Evolutionary conservation across 306 rosid species (phyloP), one percentile per base, ranked within the genome.

Genomic region (Phaseolus lunatus): DNA sequence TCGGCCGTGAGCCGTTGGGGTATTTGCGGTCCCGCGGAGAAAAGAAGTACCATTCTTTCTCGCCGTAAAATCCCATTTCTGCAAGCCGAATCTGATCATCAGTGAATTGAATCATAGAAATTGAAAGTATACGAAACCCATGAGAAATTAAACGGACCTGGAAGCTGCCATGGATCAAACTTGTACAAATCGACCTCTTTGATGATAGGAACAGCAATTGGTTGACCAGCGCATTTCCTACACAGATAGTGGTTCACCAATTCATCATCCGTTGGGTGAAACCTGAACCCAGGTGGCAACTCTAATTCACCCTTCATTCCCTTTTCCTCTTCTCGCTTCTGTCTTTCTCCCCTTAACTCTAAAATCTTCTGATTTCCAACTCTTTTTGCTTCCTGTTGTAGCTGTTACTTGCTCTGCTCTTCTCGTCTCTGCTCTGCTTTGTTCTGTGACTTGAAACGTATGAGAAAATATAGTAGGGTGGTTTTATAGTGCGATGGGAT

Each of bases 21-120:
- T 95, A 95, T 58, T 95, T 95, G 26, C 97, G 52, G 45, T 95
- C 99, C 70, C 99, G 77, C 0, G 99, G 99, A 14, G 99, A 89
- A 74, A 95, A 95, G 73, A 95, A 95, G 63, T 95, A 95, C 99
- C 99, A 95, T 49, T 95, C 99, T 48, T 95, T 95, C 65, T 95
- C 99, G 7, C 99, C 93, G 56, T 81, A 88, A 1, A 87, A 68
- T 2, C 96, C 91, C 87, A 87, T 45, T 33, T 87, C 97, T 95
- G 86, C 53, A 53, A 39, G 44, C 10, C 26, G n/a, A 31, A 58
- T 2, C 24, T 1, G 3, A 31, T 12, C 0, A 1, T 6, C 33
- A 71, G 4, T 13, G 5, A 53, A 20, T 10, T 61, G 67, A 61
- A 61, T 7, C 5, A 29, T 16, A 59, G 23, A 31, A 61, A 16